Evolutionary conservation across 1,284 basidiomycete species (phyloP), one percentile per base, ranked within the genome.

Genomic region (Puccinia triticina): DNA sequence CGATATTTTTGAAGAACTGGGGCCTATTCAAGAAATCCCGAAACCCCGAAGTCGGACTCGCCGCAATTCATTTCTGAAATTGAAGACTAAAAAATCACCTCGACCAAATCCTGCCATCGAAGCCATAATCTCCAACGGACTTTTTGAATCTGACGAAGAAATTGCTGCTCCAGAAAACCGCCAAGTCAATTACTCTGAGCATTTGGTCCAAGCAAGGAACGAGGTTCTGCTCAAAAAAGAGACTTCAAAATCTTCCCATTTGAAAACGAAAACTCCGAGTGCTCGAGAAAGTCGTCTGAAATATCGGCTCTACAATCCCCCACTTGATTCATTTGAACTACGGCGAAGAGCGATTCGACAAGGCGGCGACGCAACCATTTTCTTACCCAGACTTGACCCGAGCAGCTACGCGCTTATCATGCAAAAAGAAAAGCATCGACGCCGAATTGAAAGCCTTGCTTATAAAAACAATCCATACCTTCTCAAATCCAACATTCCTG

Each of bases 221-320:
- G 64, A 66, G 21, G 14, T 66, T 66, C 23, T 66, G 23, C 64
- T 66, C 37, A 23, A 43, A 40, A 26, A 66, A 43, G 64, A 66
- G 12, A 66, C 64, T 16, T 40, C 64, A 5, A 40, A 66, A 66
- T 16, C 43, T 46, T 43, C 40, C 18, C 40, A 26, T 1, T 26
- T 48, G 43, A 46, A 69, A 46, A 23, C 5, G 12, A 69, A 2
- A 1, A 46, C 66, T 1, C 43, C 66, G 43, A 69, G 40, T 48
- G 66, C 66, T 46, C 66, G 66, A n/a, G 66, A 69, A n/a, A 48
- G 23, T n/a, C 66, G 66, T 26, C 40, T 69, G 11, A 69, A 69
- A 69, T 69, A 69, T 37, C 66, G 66, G 3, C 40, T 26, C 1
- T 69, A 46, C n/a, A 69, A 10, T 43, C 18, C 34, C 18, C 64